Evolutionary conservation across 1,284 basidiomycete genomes (phyloP).

Genomic region (Dichomitus squalens): DNA sequence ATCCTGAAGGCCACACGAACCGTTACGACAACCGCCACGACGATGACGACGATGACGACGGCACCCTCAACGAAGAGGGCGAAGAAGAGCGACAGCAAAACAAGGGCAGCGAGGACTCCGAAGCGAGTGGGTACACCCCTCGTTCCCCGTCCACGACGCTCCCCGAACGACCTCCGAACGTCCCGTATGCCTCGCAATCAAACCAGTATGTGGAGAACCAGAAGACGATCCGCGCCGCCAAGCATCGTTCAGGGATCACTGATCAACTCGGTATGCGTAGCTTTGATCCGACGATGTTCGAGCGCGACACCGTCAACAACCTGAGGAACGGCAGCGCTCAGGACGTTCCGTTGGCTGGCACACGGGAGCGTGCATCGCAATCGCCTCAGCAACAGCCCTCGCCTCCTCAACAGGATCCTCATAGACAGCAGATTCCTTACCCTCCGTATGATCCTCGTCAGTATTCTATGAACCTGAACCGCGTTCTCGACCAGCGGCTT

Average conservation of each 20-base stretch:
- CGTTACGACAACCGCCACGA: conserved; percentile 36
- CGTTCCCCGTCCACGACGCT: conserved; percentile 66
- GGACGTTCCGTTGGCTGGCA: conserved; percentile 18
- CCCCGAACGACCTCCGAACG: conserved; percentile 44
- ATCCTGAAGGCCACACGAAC: conserved; percentile 45
- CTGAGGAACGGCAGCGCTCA: conserved; percentile 28
- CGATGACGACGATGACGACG: conserved; percentile 50
- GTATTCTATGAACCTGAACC: conserved; percentile 8
- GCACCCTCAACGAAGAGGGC: conserved; percentile 46
- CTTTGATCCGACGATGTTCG: conserved; percentile 56
- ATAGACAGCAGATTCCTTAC: conserved; percentile 22
- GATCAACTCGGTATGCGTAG: conserved; percentile 63
- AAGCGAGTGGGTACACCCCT: conserved; percentile 55
- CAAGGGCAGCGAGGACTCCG: conserved; percentile 36
- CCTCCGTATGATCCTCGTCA: conserved; percentile 21
- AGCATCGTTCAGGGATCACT: conserved; percentile 50
- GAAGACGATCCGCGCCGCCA: conserved; percentile 34
- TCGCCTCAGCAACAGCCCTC: conserved; percentile 9
- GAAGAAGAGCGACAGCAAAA: conserved; percentile 36
- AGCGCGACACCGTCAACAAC: conserved; percentile 38
- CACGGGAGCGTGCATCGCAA: conserved; percentile 20
- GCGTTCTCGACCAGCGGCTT: conserved; percentile 20
- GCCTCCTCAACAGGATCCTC: conserved; percentile 16
- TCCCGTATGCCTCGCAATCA: conserved; percentile 24
- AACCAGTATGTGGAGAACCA: conserved; percentile 30